Evolutionary conservation across 2,329 filamentous ascomycete species (phyloP), one percentile per base, ranked within the genome.

Genomic region (Pseudogymnoascus sp.): DNA sequence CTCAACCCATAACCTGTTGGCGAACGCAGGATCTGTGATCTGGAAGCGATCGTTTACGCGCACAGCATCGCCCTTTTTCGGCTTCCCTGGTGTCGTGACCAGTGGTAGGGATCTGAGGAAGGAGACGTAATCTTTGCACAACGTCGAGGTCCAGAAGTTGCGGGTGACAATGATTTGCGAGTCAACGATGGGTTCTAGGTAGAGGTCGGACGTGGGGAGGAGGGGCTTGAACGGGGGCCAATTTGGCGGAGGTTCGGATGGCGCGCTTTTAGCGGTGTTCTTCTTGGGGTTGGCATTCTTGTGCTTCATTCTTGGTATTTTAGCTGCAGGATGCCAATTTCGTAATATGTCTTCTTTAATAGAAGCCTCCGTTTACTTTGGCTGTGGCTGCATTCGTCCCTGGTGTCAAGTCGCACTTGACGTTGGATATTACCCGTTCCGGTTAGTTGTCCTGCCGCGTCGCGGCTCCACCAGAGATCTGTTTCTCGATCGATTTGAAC

Each of bases 31-130:
- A 75, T 97, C 92, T 29, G 92, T 78, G 17, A 96, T 77, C 74
- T 96, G 90, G 68, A 88, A 96, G 9, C 93, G 85, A 72, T 97
- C 93, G 72, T 97, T 97, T 54, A 96, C 89, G 36, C 93, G 82
- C 21, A 87, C 78, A 0, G 87, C 87, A 60, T 89, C 82, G 60
- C 84, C 86, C 65, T 80, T 84, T 70, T 87, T 88, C 1, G 85
- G 85, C 67, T 80, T 82, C 0, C 80, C 81, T 0, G 86, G 85
- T 2, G 86, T 89, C 0, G 85, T 89, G 3, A 76, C 78, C 17
- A 89, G 72, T 0, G 85, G 83, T 3, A 89, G 72, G 0, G 78
- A 79, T 36, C 69, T 71, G 1, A 89, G 77, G 66, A 89, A 89
- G 0, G 79, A 78, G 8, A 85, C 79, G 69, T 88, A 89, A 44